Base-by-base conservation (phyloP, 1,284 basidiomycete species). In the Coniferiporia weirii region DNA sequence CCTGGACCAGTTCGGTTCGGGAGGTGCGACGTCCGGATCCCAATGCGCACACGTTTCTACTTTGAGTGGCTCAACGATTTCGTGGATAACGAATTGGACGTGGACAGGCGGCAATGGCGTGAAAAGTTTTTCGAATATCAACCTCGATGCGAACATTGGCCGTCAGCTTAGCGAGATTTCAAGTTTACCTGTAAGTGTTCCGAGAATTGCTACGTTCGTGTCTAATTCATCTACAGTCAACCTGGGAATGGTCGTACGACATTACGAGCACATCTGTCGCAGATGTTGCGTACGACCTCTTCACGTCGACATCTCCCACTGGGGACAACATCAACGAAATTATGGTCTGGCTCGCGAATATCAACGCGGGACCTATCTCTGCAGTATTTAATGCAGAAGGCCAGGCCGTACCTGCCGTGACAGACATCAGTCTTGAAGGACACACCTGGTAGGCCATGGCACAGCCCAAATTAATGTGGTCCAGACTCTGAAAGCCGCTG, bases 321-420 rank as follows among this genome's bases (percentile, higher is more conserved):
- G 84, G 83, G 15, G 70, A 74, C 17, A 75, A 76, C 59, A 72
- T 72, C 35, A 77, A 81, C 64, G 85, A 87, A 66, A 77, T 85
- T 63, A 87, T 87, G 85, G 70, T 87, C 61, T 87, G 85, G 85
- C 76, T 85, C n/a, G 82, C 75, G 4, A 82, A 80, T 66, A 75
- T 70, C 72, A 79, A 80, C 62, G 76, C 84, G 9, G 77, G 77
- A 2, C 84, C 85, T 6, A 84, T 86, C 64, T 81, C 81, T 20
- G 70, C 71, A 34, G 27, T 63, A 0, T 85, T 82, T 27, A 40
- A 54, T 20, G 51, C 52, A 17, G 20, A 52, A 8, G 52, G 57
- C 67, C 71, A 72, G 65, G 69, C 75, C 0, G 61, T 73, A 35
- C 76, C 84, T 49, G 70, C 76, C 22, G 78, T 71, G 20, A 73